Base-by-base conservation (phyloP, 306 rosid genomes). In the Vigna reflexopilosa region DNA sequence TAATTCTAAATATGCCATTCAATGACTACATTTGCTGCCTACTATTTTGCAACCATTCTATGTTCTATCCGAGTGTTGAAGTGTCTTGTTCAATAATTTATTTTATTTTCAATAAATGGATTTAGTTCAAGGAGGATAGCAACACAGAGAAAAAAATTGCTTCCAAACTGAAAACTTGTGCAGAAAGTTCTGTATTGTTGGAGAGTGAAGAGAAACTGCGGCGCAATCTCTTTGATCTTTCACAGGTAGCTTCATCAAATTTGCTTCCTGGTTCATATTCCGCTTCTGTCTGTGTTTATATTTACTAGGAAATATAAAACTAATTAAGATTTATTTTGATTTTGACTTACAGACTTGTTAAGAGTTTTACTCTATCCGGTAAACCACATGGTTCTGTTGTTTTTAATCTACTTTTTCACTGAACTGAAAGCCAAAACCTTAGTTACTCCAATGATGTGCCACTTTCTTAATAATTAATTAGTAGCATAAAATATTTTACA, bases 41-140 rank as follows among this genome's bases (percentile, higher is more conserved):
- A 48, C 73, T 76, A 17, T 64, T 32, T 45, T 55, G 13, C 12
- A 48, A 32, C 22, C 74, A 47, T 50, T 70, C 58, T 30, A 73
- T 72, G 20, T 72, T 40, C 51, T 45, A 45, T 74, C 64, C 75
- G 52, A 66, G 48, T 72, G 61, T 30, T 56, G 12, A 59, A 72
- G 40, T 77, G 76, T 56, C 70, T 50, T 36, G 69, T 64, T 50
- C 24, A 64, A 4, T 52, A 52, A 44, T 6, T 28, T 62, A 30
- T 67, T 45, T 50, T 66, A 44, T 74, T 78, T 72, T 76, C 16
- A 47, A 17, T 70, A 12, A 47, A 64, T 68, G 55, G 44, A 73
- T 81, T 70, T 55, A 95, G 98, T 95, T 95, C 85, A 95, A 91
- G 89, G 97, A 92, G 83, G 97, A 92, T 69, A 78, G 98, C 84